Percentiles rank a stretch among this genome's conserved stretches.
Evolutionary conservation across 73 alveolate genomes (phyloP).

Genomic region (Paraurostyla sp.): DNA sequence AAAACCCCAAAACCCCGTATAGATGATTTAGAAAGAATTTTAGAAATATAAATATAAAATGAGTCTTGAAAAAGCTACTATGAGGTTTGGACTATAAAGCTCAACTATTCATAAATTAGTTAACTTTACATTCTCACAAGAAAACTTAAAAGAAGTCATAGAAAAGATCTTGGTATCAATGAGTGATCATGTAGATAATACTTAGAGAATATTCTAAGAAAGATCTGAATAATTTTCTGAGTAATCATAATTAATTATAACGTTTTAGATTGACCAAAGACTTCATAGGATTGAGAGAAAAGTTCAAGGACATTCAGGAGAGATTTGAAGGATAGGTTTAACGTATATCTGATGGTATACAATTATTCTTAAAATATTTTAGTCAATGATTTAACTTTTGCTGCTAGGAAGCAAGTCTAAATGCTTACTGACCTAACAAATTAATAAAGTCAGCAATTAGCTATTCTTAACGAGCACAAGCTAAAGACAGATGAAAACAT

Average conservation of each 20-base stretch:
- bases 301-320: constrained; percentile 6
- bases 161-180: constrained; percentile 6
- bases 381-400: background rate
- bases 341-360: constrained; percentile 18
- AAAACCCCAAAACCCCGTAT: background rate
- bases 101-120: background rate
- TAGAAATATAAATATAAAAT: background rate
- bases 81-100: background rate
- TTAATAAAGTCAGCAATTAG: background rate
- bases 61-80: constrained; percentile 44
- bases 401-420: background rate
- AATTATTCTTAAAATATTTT: background rate
- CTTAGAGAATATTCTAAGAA: constrained; percentile 1
- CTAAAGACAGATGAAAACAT: background rate
- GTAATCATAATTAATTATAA: background rate
- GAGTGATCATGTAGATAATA: constrained; percentile 39
- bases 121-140: background rate
- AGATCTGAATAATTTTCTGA: constrained; percentile 4
- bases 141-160: constrained; percentile 40
- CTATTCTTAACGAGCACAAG: background rate
- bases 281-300: background rate
- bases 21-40: background rate
- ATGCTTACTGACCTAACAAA: background rate
- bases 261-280: constrained; percentile 13
- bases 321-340: constrained; percentile 37